Evolutionary conservation across 768 basidiomycete species (phyloP).

Genomic region (Trametes cingulata): DNA sequence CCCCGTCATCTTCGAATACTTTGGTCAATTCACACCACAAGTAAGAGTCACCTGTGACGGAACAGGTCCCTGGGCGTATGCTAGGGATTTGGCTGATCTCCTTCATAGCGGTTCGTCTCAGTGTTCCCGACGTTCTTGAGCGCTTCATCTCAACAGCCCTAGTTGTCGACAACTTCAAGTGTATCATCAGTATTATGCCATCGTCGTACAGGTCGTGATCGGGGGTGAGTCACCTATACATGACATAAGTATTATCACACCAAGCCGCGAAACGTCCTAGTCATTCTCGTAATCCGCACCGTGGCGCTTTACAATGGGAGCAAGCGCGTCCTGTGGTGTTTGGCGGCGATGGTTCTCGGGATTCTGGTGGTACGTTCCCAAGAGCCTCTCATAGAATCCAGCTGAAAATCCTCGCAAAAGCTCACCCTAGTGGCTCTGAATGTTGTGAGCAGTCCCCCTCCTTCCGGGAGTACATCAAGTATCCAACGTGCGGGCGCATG

Average conservation of each 20-base stretch:
- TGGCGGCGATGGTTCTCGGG: no score
- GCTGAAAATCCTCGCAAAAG: no score
- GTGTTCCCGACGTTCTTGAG: not conserved
- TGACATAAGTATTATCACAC: not conserved
- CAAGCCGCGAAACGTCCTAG: not conserved
- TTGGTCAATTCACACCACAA: not conserved
- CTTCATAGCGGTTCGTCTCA: not conserved
- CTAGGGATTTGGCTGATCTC: no score
- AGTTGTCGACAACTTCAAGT: slow-evolving; percentile 3
- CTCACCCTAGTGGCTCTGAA: no score
- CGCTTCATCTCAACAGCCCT: not conserved
- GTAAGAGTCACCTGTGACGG: not conserved
- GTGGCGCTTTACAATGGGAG: not conserved
- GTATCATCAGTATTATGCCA: slow-evolving; percentile 10
- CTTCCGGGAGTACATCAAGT: no score
- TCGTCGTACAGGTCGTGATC: not conserved
- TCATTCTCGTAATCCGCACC: not conserved
- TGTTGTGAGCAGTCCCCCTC: no score
- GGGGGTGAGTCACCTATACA: not conserved
- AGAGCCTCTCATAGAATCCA: no score
- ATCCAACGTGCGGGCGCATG: no score
- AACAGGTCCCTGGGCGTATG: no score
- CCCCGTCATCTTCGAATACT: slow-evolving; percentile 19
- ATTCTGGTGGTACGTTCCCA: not conserved
- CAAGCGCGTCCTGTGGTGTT: not conserved